A percentile compares a stretch with the other conserved stretches of the same genome.
Evolutionary conservation across 257 asterid genomes (phyloP).

Genomic region (Solanum paucissectum): DNA sequence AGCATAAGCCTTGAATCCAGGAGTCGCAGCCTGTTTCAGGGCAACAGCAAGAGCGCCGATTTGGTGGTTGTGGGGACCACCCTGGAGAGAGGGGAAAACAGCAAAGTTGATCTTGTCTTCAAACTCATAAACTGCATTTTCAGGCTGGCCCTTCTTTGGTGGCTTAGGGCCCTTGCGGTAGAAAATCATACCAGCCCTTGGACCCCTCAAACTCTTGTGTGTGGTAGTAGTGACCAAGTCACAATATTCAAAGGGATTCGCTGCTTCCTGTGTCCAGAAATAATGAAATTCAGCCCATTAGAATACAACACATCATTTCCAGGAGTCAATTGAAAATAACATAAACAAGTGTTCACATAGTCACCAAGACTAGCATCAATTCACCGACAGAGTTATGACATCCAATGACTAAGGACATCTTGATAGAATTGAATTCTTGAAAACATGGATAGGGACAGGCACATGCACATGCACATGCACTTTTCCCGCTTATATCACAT

Average conservation of each 20-base stretch:
- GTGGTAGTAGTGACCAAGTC: conserved; percentile 96
- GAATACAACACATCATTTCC: neutral
- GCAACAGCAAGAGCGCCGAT: conserved; percentile 98
- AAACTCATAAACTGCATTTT: conserved; percentile 76
- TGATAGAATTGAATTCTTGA: neutral
- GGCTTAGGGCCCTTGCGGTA: conserved; percentile 49
- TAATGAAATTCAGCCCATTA: neutral
- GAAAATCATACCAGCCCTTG: conserved; percentile 59
- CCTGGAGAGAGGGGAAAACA: conserved; percentile 95
- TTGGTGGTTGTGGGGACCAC: conserved; percentile 98
- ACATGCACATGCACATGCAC: neutral
- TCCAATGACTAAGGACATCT: neutral
- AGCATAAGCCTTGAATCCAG: conserved; percentile 86
- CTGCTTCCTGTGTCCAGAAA: conserved; percentile 42
- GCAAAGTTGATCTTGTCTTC: conserved; percentile 97
- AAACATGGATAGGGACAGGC: neutral
- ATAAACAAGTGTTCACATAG: neutral
- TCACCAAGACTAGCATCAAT: neutral
- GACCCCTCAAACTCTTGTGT: conserved; percentile 91
- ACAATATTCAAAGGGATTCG: conserved; percentile 79
- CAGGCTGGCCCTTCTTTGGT: conserved; percentile 60
- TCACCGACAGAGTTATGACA: neutral
- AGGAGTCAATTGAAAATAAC: neutral
- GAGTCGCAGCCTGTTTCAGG: conserved; percentile 71
- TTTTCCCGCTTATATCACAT: neutral